Percentiles rank a stretch among this genome's conserved stretches.
These are phyloP conservation scores for Aplosporella prunicola DNA, from an alignment of 2,329 filamentous ascomycete species.

Conservation along the genomic window DNA sequence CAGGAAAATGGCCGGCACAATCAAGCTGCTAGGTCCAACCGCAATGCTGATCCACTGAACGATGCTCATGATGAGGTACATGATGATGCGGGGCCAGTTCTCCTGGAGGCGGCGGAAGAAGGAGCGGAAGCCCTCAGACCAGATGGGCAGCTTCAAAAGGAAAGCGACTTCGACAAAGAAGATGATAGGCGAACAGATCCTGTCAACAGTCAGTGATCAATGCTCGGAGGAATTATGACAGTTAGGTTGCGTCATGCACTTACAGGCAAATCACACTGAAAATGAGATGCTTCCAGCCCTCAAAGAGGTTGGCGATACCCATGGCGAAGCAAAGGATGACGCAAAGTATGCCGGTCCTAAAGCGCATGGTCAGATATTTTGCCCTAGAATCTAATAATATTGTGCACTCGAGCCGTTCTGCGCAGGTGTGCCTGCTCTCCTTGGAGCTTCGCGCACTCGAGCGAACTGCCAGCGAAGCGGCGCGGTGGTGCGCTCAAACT, in stretches of 20 bases:
- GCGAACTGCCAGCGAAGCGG: background rate
- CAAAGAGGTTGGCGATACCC: slow-evolving; percentile 60
- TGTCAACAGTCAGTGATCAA: slow-evolving; percentile 15
- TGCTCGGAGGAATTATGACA: background rate
- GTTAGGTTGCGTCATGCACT: slow-evolving; percentile 14
- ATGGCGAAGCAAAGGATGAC: slow-evolving; percentile 58
- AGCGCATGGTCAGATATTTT: background rate
- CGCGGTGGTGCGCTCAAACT: background rate
- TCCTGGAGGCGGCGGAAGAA: slow-evolving; percentile 88
- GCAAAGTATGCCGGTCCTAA: slow-evolving; percentile 48
- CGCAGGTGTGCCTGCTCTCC: background rate
- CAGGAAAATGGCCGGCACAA: slow-evolving; percentile 78
- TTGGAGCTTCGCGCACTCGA: background rate
- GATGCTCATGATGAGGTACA: slow-evolving; percentile 72
- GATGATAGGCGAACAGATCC: slow-evolving; percentile 40
- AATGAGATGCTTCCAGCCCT: slow-evolving; percentile 48
- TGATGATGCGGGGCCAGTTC: slow-evolving; percentile 89
- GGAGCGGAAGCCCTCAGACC: slow-evolving; percentile 76
- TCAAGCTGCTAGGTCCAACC: slow-evolving; percentile 54
- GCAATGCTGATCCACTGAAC: slow-evolving; percentile 79
- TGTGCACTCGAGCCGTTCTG: background rate
- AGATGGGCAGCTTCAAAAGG: slow-evolving; percentile 94
- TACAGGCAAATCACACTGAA: slow-evolving; percentile 48
- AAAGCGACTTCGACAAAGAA: slow-evolving; percentile 67
- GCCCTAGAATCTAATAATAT: background rate